Evolutionary conservation across 2,329 filamentous ascomycete species (phyloP).

Genomic region (Colletotrichum echinochloae): DNA sequence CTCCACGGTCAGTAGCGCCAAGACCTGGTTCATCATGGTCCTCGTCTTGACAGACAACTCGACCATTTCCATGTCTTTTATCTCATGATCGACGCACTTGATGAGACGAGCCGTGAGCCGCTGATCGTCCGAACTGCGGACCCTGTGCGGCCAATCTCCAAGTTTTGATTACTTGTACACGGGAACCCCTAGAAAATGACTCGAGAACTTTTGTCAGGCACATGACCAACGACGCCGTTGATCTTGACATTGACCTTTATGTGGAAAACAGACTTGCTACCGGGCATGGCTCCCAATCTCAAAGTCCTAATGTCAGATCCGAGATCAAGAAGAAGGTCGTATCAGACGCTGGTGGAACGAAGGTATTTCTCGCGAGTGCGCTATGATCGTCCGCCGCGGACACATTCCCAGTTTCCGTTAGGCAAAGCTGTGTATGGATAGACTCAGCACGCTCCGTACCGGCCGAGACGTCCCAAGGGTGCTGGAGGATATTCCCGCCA

Average conservation of each 20-base stretch:
- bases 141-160: slow-evolving; percentile 42
- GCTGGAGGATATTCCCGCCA: slow-evolving; percentile 43
- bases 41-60: no score
- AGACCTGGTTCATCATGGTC: slow-evolving; percentile 46
- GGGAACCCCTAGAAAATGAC: slow-evolving; percentile 27
- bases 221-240: slow-evolving; percentile 41
- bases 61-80: slow-evolving; percentile 39
- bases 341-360: slow-evolving; percentile 44
- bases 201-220: slow-evolving; percentile 33
- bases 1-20: slow-evolving; percentile 42
- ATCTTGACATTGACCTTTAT: slow-evolving; percentile 45
- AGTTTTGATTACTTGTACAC: slow-evolving; percentile 43
- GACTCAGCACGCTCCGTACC: slow-evolving; percentile 42
- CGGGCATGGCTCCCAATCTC: slow-evolving; percentile 41
- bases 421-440: slow-evolving; percentile 47
- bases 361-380: background rate
- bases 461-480: slow-evolving; percentile 43
- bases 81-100: slow-evolving; percentile 44
- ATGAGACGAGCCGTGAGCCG: slow-evolving; percentile 41
- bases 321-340: slow-evolving; percentile 43
- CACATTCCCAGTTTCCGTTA: slow-evolving; percentile 44
- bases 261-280: slow-evolving; percentile 41
- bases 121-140: slow-evolving; percentile 39
- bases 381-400: background rate
- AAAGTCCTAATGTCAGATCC: slow-evolving; percentile 42